Evolutionary conservation across 139 green algal species (phyloP), one percentile per base, ranked within the genome.

Genomic region (Diplosphaera chodatii): DNA sequence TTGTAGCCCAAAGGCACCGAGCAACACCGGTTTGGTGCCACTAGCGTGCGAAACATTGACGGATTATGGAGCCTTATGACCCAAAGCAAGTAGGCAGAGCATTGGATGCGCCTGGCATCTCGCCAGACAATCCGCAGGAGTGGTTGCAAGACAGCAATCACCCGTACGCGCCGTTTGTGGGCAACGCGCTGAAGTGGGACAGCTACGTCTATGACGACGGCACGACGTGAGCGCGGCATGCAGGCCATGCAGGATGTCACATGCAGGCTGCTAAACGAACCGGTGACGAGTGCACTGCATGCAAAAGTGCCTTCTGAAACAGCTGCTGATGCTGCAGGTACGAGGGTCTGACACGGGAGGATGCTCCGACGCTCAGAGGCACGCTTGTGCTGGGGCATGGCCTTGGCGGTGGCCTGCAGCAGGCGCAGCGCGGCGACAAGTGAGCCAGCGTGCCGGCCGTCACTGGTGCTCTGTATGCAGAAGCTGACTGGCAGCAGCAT

Each of bases 191-290:
- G 1, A 92, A 93, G 75, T 97, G 92, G 92, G 79, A 88, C 23
- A 89, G 76, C 78, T 89, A 85, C 69, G 90, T 92, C 10, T 97
- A 93, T 62, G 90, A 94, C 29, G 92, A 97, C 70, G 90, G 88
- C 70, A 94, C 90, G 59, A 95, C 92, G 91, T 97, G 78, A 86
- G 91, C 25, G 37, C 40, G 21, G 23, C 55, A 41, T 25, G 37
- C 27, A 20, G 37, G 8, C 37, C n/a, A n/a, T n/a, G n/a, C n/a
- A n/a, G n/a, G n/a, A n/a, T n/a, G n/a, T n/a, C n/a, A n/a, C n/a
- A n/a, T n/a, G n/a, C n/a, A n/a, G n/a, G n/a, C n/a, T n/a, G n/a
- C n/a, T n/a, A n/a, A n/a, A n/a, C n/a, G n/a, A n/a, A n/a, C n/a
- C n/a, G n/a, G n/a, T n/a, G n/a, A n/a, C n/a, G n/a, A n/a, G n/a